These are phyloP conservation scores for Alternaria hordeiaustralica DNA, from an alignment of 2,329 filamentous ascomycete species.

Conservation along the genomic window DNA sequence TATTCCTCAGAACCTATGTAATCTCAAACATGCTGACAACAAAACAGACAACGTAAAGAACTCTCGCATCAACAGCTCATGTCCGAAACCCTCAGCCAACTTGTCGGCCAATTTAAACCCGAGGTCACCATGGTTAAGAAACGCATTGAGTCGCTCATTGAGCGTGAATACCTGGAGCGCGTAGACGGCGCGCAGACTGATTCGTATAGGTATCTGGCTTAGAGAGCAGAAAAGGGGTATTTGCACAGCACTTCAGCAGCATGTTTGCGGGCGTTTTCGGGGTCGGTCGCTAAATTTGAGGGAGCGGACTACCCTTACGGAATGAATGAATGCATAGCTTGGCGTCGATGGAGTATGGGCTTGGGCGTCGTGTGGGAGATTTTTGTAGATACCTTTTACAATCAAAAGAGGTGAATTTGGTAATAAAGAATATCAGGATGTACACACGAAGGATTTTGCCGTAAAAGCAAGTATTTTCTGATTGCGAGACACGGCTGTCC, in stretches of 20 bases:
- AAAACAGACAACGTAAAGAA: conserved; percentile 72
- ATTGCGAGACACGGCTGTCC: background rate
- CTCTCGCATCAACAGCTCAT: conserved; percentile 73
- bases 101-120: conserved; percentile 73
- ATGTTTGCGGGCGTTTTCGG: background rate
- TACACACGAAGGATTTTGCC: background rate
- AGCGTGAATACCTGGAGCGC: conserved; percentile 78
- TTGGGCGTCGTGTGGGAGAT: background rate
- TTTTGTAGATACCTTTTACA: background rate
- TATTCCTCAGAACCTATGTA: background rate
- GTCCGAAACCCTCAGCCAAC: conserved; percentile 73
- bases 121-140: conserved; percentile 80
- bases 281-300: background rate
- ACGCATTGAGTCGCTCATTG: conserved; percentile 78
- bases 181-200: conserved; percentile 69
- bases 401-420: background rate
- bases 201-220: conserved; percentile 76
- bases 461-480: background rate
- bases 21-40: conserved; percentile 20
- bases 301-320: conserved; percentile 3
- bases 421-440: background rate
- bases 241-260: conserved; percentile 2
- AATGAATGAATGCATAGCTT: conserved; percentile 22
- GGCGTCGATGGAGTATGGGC: conserved; percentile 7
- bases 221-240: conserved; percentile 20